A percentile compares a stretch with the other conserved stretches of the same genome.
These are phyloP conservation scores for Aureococcus anophagefferens DNA, from an alignment of 108 stramenopile genomes.

Conservation along the genomic window DNA sequence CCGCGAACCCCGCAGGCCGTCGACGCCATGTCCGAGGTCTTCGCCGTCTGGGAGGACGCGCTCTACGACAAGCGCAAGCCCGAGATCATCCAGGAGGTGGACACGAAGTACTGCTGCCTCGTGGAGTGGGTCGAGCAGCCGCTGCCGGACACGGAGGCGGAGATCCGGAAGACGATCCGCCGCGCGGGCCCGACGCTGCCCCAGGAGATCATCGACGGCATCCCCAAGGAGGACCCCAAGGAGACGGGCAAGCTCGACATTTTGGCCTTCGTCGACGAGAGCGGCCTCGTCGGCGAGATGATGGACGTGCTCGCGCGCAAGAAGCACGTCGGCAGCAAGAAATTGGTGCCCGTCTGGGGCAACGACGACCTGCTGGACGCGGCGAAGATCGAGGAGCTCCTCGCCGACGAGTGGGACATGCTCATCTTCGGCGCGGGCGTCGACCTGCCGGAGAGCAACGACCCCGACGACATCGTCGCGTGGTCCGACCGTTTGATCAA, in stretches of 20 bases:
- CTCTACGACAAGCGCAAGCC: background rate
- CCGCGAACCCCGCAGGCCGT: too few species aligned
- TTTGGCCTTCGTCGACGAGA: background rate
- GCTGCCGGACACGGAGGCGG: background rate
- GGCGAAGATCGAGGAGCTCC: background rate
- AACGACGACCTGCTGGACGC: background rate
- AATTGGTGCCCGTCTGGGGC: background rate
- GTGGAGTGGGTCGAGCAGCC: background rate
- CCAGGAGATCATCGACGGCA: background rate
- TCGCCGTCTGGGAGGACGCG: background rate
- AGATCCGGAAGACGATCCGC: background rate
- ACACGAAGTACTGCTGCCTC: background rate
- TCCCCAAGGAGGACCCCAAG: background rate
- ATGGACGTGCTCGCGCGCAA: background rate
- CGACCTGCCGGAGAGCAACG: background rate
- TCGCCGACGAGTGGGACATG: background rate
- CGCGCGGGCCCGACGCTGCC: background rate
- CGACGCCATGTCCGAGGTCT: too few species aligned
- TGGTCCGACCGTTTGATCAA: background rate
- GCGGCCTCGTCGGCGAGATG: background rate
- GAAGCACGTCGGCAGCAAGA: background rate
- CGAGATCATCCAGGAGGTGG: background rate
- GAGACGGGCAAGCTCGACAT: background rate
- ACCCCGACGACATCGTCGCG: background rate
- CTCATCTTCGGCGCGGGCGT: background rate